Percentiles rank a stretch among this genome's conserved stretches.
These are phyloP conservation scores for Trichoderma sp. DNA, from an alignment of 2,329 filamentous ascomycete genomes.

Conservation along the genomic window DNA sequence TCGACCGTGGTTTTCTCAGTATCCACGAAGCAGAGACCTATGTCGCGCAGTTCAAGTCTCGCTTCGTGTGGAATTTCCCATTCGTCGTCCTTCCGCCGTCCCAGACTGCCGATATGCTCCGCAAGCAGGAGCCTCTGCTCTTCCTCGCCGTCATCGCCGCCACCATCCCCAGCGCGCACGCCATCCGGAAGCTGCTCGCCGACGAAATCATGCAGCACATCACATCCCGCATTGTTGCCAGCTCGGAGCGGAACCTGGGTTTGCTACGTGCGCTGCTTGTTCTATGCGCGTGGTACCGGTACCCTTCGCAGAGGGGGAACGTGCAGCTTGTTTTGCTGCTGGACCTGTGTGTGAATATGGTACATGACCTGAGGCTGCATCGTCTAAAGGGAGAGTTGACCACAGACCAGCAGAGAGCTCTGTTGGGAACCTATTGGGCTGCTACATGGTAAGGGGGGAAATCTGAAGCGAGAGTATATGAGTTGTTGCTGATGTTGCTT, in stretches of 20 bases:
- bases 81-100: slow-evolving; percentile 14
- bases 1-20: slow-evolving; percentile 17
- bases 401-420: slow-evolving; percentile 15
- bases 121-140: slow-evolving; percentile 18
- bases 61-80: slow-evolving; percentile 16
- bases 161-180: slow-evolving; percentile 3
- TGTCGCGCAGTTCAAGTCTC: slow-evolving; percentile 4
- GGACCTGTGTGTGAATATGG: slow-evolving; percentile 14
- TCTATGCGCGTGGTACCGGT: slow-evolving; percentile 20
- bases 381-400: neutral
- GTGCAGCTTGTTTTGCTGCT: slow-evolving; percentile 17
- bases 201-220: slow-evolving; percentile 21
- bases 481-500: neutral
- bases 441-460: neutral
- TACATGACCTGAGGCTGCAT: slow-evolving; percentile 13
- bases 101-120: neutral
- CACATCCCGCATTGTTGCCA: slow-evolving; percentile 17
- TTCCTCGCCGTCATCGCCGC: slow-evolving; percentile 19
- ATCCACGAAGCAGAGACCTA: neutral
- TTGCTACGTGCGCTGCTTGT: slow-evolving; percentile 18
- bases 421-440: slow-evolving; percentile 20
- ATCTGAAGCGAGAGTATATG: neutral
- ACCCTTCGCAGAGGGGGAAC: slow-evolving; percentile 18
- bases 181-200: slow-evolving; percentile 3
- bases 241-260: slow-evolving; percentile 22